Percentiles rank a stretch among this genome's conserved stretches.
Conservation (phyloP, 2,329 filamentous ascomycete genomes). For the Graphium sp. region DNA sequence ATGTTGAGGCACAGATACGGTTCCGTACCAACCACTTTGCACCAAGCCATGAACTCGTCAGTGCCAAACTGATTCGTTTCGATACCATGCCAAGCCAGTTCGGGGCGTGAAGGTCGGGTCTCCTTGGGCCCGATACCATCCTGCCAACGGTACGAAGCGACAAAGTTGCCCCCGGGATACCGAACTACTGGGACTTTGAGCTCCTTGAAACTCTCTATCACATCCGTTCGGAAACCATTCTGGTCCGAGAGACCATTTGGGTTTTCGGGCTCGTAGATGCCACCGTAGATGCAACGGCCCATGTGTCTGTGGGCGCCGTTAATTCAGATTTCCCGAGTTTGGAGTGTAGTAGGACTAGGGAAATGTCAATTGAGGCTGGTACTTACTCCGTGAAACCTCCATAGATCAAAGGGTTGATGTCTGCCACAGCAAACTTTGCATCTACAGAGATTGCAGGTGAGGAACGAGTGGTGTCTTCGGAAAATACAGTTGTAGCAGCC, state of each 20-base stretch:
- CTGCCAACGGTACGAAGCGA: conserved; percentile 46
- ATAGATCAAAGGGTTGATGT: conserved; percentile 47
- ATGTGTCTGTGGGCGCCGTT: conserved; percentile 29
- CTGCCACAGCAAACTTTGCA: conserved; percentile 30
- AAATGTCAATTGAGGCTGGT: not conserved
- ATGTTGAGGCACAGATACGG: conserved; percentile 47
- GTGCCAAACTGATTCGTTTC: conserved; percentile 46
- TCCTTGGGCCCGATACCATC: conserved; percentile 43
- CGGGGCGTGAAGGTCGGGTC: conserved; percentile 33
- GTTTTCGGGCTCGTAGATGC: conserved; percentile 44
- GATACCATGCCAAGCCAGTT: conserved; percentile 43
- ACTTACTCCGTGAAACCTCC: conserved; percentile 44
- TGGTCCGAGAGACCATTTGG: conserved; percentile 28
- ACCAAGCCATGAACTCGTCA: conserved; percentile 50
- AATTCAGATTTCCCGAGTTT: conserved; percentile 1
- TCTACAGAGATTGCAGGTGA: conserved; percentile 25
- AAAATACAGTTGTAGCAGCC: too few species aligned
- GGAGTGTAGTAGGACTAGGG: not conserved
- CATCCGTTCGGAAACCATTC: conserved; percentile 43
- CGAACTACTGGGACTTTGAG: conserved; percentile 40
- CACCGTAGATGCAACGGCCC: conserved; percentile 48
- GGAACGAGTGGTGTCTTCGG: too few species aligned
- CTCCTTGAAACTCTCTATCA: conserved; percentile 39
- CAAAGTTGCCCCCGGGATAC: conserved; percentile 47
- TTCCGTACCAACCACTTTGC: conserved; percentile 38